Evolutionary conservation across 768 basidiomycete genomes (phyloP).

Genomic region (Auriscalpium vulgare): DNA sequence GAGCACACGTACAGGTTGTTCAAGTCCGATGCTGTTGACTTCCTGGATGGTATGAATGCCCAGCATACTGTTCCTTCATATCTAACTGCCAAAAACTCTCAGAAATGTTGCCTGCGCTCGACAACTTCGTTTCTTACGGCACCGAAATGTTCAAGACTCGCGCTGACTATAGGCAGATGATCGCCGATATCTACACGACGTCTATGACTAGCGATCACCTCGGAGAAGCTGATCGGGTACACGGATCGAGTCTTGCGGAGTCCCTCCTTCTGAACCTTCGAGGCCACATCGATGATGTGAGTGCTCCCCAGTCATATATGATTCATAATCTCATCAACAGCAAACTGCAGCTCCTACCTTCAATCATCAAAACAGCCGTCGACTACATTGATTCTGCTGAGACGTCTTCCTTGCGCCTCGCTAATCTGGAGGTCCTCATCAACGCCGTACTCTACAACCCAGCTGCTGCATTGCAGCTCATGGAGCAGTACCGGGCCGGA

Average conservation of each 20-base stretch:
- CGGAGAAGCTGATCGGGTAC: constrained; percentile 78
- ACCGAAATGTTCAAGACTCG: constrained; percentile 65
- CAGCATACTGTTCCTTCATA: background rate
- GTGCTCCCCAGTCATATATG: constrained; percentile 17
- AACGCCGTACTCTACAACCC: constrained; percentile 83
- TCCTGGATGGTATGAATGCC: constrained; percentile 54
- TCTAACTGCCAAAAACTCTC: background rate
- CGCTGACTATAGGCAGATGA: constrained; percentile 69
- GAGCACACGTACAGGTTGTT: constrained; percentile 77
- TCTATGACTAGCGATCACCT: constrained; percentile 61
- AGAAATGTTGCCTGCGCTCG: constrained; percentile 84
- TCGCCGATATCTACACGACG: constrained; percentile 77
- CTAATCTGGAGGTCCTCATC: constrained; percentile 77
- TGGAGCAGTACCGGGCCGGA: constrained; percentile 55
- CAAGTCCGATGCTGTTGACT: constrained; percentile 79
- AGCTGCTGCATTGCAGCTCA: constrained; percentile 62
- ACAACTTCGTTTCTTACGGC: constrained; percentile 86
- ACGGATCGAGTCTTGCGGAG: constrained; percentile 82
- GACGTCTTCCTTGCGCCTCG: constrained; percentile 58
- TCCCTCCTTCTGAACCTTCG: constrained; percentile 73
- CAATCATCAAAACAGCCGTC: constrained; percentile 56
- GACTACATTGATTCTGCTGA: constrained; percentile 51
- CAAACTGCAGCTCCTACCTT: constrained; percentile 45
- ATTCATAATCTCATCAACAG: constrained; percentile 1
- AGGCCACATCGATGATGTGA: constrained; percentile 71